phyloP scores from a whole-genome alignment of 169 alveolate genomes.

The Eimeria acervulina region DNA sequence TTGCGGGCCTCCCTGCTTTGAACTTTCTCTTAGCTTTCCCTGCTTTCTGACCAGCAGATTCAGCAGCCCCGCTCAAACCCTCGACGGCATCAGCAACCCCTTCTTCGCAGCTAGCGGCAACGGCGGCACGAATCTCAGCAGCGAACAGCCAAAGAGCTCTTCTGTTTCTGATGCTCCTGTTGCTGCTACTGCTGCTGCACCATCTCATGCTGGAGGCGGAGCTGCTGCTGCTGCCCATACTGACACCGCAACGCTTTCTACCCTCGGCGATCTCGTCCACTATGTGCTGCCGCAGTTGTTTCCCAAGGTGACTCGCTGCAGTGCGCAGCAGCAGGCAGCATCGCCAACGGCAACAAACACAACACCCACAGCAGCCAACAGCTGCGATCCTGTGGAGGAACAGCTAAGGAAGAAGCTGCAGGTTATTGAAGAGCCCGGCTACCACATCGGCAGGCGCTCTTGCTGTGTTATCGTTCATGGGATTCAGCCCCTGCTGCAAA shows the following conservation, averaged over 20 bases:
- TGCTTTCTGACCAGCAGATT: constrained; percentile 26
- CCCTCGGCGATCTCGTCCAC: constrained; percentile 81
- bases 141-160: neutral
- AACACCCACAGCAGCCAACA: neutral
- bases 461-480: constrained; percentile 81
- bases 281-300: constrained; percentile 73
- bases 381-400: neutral
- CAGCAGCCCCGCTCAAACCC: neutral
- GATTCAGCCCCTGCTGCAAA: constrained; percentile 72
- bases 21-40: constrained; percentile 77
- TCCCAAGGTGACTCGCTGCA: constrained; percentile 52
- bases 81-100: constrained; percentile 24
- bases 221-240: neutral
- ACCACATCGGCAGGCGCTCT: constrained; percentile 17
- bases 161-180: neutral
- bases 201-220: neutral
- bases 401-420: constrained; percentile 38
- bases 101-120: neutral
- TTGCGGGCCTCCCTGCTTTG: constrained; percentile 65
- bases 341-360: neutral
- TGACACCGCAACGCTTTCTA: constrained; percentile 28
- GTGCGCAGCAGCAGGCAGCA: neutral
- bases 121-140: neutral
- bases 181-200: constrained; percentile 27
- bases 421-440: constrained; percentile 17